Conservation (phyloP, 2,329 filamentous ascomycete species). For the Alternaria brassicae region DNA sequence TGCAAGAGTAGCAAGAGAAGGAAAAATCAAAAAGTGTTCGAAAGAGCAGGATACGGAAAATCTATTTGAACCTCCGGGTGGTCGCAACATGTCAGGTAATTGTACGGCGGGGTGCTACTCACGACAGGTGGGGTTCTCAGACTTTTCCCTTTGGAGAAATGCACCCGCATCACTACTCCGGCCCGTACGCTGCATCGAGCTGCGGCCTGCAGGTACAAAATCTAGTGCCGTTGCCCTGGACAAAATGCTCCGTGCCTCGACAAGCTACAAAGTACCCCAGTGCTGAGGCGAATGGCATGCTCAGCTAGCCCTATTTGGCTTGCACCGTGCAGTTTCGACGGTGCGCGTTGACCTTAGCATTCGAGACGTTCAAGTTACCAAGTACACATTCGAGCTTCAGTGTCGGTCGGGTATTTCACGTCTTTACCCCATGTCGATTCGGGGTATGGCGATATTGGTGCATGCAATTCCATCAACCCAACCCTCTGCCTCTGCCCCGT, state of each 20-base stretch:
- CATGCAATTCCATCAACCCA: conserved; percentile 22
- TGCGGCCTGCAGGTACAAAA: conserved; percentile 29
- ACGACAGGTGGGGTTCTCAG: conserved; percentile 32
- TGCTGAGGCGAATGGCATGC: background rate
- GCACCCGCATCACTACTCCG: conserved; percentile 24
- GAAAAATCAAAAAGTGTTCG: conserved; percentile 6
- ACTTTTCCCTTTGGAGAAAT: conserved; percentile 29
- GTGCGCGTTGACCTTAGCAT: background rate
- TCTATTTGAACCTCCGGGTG: conserved; percentile 20
- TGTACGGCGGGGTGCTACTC: conserved; percentile 29
- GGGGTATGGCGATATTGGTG: background rate
- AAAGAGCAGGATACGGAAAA: conserved; percentile 2
- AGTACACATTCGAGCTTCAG: background rate
- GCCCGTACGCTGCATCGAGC: conserved; percentile 21
- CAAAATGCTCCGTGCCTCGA: background rate
- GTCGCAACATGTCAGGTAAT: conserved; percentile 29
- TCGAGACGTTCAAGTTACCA: background rate
- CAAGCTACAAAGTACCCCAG: background rate
- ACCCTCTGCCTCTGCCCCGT: conserved; percentile 41
- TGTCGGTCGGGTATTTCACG: background rate
- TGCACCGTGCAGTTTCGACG: background rate
- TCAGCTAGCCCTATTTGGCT: background rate
- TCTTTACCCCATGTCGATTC: background rate
- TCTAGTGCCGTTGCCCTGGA: conserved; percentile 3
- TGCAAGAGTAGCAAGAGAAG: background rate